Evolutionary conservation across 73 alveolate species (phyloP).

Genomic region (Blepharisma japonicum): DNA sequence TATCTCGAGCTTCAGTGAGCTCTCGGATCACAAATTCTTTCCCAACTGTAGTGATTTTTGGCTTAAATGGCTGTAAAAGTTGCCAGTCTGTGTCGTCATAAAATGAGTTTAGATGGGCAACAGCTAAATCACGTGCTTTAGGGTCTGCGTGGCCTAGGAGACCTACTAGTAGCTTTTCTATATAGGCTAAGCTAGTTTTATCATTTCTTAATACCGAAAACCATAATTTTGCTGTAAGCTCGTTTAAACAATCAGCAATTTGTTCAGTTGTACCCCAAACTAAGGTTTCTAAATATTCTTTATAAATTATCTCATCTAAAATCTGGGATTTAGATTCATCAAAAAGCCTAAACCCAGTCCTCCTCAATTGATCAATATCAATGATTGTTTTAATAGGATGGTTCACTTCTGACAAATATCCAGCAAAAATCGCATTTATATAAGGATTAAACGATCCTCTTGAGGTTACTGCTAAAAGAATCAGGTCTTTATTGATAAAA

Average conservation of each 20-base stretch:
- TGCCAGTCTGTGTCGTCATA: conserved; percentile 98
- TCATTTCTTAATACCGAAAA: conserved; percentile 48
- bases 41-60: conserved; percentile 81
- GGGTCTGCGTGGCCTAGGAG: conserved; percentile 76
- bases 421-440: conserved; percentile 3
- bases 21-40: conserved; percentile 27
- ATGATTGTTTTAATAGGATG: neutral
- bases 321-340: neutral
- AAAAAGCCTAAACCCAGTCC: conserved; percentile 3
- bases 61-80: conserved; percentile 74
- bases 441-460: conserved; percentile 19
- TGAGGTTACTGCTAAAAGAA: conserved; percentile 16
- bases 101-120: conserved; percentile 82
- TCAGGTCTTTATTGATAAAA: neutral
- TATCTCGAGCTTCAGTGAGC: conserved; percentile 25
- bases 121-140: conserved; percentile 76
- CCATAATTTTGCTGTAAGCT: conserved; percentile 3
- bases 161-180: conserved; percentile 80
- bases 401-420: neutral
- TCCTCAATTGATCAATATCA: neutral
- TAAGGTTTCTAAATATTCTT: conserved; percentile 1
- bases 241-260: neutral
- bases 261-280: conserved; percentile 6
- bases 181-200: conserved; percentile 51
- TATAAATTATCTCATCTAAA: neutral